phyloP scores from a whole-genome alignment of 176 grass and related monocot genomes.

The Zizania latifolia region DNA sequence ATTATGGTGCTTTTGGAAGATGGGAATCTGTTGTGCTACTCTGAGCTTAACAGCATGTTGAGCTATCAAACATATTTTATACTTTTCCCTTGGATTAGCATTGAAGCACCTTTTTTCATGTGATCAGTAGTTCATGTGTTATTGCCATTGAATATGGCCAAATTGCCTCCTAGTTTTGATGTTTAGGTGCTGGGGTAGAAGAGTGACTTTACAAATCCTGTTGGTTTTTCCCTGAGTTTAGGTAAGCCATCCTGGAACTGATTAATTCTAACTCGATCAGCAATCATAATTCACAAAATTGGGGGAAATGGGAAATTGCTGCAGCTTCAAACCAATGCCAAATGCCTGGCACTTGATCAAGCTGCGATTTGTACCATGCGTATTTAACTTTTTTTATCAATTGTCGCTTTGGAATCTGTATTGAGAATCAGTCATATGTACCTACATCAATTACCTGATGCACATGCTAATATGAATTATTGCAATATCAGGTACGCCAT shows the following conservation, averaged over 20 bases:
- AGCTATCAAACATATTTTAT: not conserved
- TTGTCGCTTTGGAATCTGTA: not conserved
- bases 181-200: not conserved
- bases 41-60: not conserved
- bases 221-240: not conserved
- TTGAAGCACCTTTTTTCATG: no score
- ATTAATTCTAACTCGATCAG: not conserved
- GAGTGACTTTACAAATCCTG: not conserved
- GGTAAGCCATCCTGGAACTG: not conserved
- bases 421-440: not conserved
- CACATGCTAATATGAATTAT: constrained; percentile 1
- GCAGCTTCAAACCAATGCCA: not conserved
- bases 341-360: not conserved
- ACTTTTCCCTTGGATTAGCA: not conserved
- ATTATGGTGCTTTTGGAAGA: not conserved
- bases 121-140: no score
- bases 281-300: not conserved
- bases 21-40: not conserved
- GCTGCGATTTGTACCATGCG: no score
- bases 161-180: not conserved
- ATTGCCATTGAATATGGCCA: not conserved
- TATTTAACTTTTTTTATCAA: not conserved
- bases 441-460: not conserved
- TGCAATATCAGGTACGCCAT: constrained; percentile 55
- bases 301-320: not conserved